Base-by-base conservation (phyloP, 2,329 filamentous ascomycete species). In the Truncatella angustata region DNA sequence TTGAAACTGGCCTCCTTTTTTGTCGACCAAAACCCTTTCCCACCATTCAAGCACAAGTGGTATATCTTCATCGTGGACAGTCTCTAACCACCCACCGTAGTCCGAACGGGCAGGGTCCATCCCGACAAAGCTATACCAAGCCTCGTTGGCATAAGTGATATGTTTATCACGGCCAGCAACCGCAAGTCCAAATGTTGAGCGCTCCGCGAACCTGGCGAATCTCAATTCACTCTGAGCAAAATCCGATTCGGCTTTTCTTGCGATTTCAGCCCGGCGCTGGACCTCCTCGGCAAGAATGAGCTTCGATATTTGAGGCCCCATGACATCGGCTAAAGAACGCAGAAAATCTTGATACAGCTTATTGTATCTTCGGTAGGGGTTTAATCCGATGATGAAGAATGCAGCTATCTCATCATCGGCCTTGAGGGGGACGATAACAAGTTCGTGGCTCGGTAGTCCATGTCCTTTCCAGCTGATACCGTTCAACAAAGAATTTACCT, bases 141-240 rank as follows among this genome's bases (percentile, higher is more conserved):
- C 57, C n/a, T 64, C 61, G 23, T 64, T 64, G 12, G 60, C 62
- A 34, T 63, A 64, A 12, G 60, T 39, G 4, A 64, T 53, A 40
- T 58, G 58, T 28, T 59, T 56, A 35, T 63, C 42, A 2, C 46
- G 35, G n/a, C 59, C 58, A 2, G 52, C 53, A 14, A 63, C 54
- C 1, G 61, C 59, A 9, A 64, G 55, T 3, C 62, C 61, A n/a
- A 61, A 58, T 3, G 60, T 57, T 1, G 61, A 63, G 32, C 62
- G 57, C 32, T 60, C 60, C 1, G 62, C 61, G 32, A 64, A 64
- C 3, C 55, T 58, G n/a, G 51, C 56, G 30, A 64, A 63, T 28
- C 58, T 58, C 50, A 53, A 53, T 35, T 64, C 60, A 47, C 60
- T 63, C 45, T 56, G 54, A 39, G 57, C 53, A 10, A 60, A 58